Conservation (phyloP, 192 early-diverging fungal genomes). For the Spizellomyces sp. region DNA sequence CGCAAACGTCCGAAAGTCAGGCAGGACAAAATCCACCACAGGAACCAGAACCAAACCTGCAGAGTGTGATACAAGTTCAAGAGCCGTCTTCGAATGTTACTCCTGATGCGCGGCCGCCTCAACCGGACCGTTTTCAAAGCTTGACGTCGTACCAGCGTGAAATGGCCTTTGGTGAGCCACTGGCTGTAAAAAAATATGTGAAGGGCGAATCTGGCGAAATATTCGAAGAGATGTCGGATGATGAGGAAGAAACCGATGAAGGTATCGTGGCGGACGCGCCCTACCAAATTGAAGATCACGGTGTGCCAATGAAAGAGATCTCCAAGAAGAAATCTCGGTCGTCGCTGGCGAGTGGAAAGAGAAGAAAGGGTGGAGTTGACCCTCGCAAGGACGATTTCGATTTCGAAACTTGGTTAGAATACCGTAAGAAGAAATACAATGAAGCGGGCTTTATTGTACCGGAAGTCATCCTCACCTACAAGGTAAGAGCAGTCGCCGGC, state of each 20-base stretch:
- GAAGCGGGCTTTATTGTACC: conserved; percentile 25
- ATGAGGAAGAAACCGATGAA: neutral
- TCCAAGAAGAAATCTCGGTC: neutral
- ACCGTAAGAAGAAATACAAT: neutral
- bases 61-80: neutral
- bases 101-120: neutral
- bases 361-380: conserved; percentile 9
- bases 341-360: neutral
- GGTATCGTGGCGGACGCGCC: neutral
- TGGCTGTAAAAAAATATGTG: neutral
- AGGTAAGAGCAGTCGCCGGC: neutral
- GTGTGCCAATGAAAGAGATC: neutral
- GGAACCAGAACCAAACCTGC: no score
- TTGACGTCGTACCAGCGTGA: neutral
- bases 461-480: conserved; percentile 19
- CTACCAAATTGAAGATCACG: neutral
- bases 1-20: no score
- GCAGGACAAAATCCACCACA: neutral
- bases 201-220: neutral
- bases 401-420: conserved; percentile 4
- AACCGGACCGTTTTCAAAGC: neutral
- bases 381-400: conserved; percentile 26
- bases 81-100: neutral
- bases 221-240: neutral
- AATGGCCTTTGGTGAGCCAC: neutral